Percentiles rank a stretch among this genome's conserved stretches.
Evolutionary conservation across 768 basidiomycete genomes (phyloP).

Genomic region (Psilocybe azurescens): DNA sequence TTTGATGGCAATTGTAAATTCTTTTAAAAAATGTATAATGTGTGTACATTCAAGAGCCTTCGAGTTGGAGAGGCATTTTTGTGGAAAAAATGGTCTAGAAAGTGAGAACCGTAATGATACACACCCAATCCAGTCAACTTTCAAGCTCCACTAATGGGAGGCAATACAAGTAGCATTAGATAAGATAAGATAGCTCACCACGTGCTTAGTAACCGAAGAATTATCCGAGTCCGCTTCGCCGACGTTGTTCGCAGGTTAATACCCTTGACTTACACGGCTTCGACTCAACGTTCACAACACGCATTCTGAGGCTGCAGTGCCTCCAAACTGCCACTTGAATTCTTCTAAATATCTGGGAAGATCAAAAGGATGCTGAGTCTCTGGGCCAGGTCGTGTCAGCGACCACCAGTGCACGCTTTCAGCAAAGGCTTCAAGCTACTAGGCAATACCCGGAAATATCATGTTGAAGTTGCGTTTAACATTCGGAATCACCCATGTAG

Average conservation of each 20-base stretch:
- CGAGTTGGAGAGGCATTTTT: no score
- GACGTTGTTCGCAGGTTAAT: conserved; percentile 7
- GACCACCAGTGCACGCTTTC: conserved; percentile 17
- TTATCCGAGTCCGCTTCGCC: conserved; percentile 10
- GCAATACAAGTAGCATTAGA: not conserved
- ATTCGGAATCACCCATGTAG: not conserved
- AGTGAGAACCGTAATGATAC: no score
- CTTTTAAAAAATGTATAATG: no score
- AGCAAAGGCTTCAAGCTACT: conserved; percentile 8
- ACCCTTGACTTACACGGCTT: conserved; percentile 12
- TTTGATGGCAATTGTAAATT: no score
- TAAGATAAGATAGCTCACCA: conserved; percentile 11
- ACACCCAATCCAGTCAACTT: no score
- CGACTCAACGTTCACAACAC: conserved; percentile 15
- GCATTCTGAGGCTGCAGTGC: conserved; percentile 1
- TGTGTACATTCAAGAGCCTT: no score
- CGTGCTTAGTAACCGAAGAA: conserved; percentile 9
- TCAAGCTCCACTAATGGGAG: not conserved
- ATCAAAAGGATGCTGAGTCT: conserved; percentile 29
- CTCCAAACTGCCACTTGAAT: not conserved
- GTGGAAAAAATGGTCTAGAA: no score
- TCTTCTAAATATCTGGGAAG: not conserved
- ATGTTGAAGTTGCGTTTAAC: not conserved
- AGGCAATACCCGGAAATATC: conserved; percentile 17
- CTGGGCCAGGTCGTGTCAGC: conserved; percentile 29